These are phyloP conservation scores for Coleophoma cylindrospora DNA, from an alignment of 2,329 filamentous ascomycete species.

Conservation along the genomic window DNA sequence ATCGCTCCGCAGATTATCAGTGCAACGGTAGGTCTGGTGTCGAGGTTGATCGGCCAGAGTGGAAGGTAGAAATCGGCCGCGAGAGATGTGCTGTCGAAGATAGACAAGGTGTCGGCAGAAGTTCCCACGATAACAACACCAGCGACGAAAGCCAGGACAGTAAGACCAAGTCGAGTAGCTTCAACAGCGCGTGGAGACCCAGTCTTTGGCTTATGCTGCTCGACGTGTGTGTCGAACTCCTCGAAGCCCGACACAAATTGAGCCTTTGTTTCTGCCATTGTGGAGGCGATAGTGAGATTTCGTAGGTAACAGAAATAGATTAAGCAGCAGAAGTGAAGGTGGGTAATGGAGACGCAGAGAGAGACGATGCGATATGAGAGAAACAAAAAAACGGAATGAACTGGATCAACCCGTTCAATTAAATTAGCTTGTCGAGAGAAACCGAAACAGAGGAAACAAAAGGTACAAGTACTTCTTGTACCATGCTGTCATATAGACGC, in stretches of 20 bases:
- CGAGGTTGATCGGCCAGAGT: slow-evolving; percentile 53
- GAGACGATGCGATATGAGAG: neutral
- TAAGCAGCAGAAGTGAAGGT: slow-evolving; percentile 1
- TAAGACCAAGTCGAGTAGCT: slow-evolving; percentile 40
- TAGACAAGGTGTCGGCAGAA: slow-evolving; percentile 46
- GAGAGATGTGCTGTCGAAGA: slow-evolving; percentile 49
- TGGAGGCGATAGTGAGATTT: neutral
- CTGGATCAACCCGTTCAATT: slow-evolving; percentile 10
- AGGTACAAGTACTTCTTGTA: slow-evolving; percentile 24
- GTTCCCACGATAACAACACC: slow-evolving; percentile 49
- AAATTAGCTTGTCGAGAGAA: slow-evolving; percentile 2
- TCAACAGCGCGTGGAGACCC: slow-evolving; percentile 27
- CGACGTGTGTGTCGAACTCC: slow-evolving; percentile 14
- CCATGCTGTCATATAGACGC: slow-evolving; percentile 14
- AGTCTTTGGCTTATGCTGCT: neutral
- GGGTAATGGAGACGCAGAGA: slow-evolving; percentile 4
- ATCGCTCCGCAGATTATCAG: slow-evolving; percentile 47
- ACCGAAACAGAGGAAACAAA: slow-evolving; percentile 14
- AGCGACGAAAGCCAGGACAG: slow-evolving; percentile 42
- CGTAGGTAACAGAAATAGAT: neutral
- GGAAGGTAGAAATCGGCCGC: slow-evolving; percentile 43
- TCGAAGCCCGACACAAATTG: slow-evolving; percentile 11
- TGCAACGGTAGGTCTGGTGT: slow-evolving; percentile 50
- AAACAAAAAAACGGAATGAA: slow-evolving; percentile 6
- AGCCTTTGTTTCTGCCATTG: slow-evolving; percentile 6